phyloP scores from a whole-genome alignment of 2,329 filamentous ascomycete genomes.

The Monilinia laxa region DNA sequence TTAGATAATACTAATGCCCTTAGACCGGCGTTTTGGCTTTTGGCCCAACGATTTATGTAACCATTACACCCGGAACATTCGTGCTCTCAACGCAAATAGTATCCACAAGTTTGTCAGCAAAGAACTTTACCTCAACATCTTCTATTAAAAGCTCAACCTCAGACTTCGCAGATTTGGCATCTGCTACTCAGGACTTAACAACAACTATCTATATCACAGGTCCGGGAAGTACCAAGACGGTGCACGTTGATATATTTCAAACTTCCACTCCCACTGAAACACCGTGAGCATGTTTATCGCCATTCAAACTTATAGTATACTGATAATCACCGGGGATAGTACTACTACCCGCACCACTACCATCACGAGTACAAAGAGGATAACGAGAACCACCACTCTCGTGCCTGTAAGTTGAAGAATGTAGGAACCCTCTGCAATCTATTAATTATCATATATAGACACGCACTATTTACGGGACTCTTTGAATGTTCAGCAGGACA shows the following conservation, averaged over 20 bases:
- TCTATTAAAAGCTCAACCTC: not conserved
- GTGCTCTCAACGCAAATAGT: conserved; percentile 26
- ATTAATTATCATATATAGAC: not conserved
- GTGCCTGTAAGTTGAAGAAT: not conserved
- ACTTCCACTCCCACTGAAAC: not conserved
- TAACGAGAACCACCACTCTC: conserved; percentile 12
- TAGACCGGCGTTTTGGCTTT: conserved; percentile 29
- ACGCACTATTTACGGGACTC: not conserved
- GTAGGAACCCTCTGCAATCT: not conserved
- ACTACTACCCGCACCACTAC: not conserved
- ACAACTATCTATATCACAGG: conserved; percentile 15
- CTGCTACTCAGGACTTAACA: not conserved
- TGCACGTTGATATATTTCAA: not conserved
- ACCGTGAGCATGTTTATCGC: not conserved
- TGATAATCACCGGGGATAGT: not conserved
- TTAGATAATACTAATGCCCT: not conserved
- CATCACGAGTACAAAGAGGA: conserved; percentile 7
- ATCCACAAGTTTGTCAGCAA: conserved; percentile 5
- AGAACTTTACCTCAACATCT: conserved; percentile 14
- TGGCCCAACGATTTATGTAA: conserved; percentile 26
- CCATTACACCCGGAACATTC: conserved; percentile 26
- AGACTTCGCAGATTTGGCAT: not conserved
- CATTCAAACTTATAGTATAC: no score
- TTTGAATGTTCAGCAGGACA: not conserved
- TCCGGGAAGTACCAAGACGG: not conserved